A percentile compares a stretch with the other conserved stretches of the same genome.
These are phyloP conservation scores for Starmerella khaoyaiensis DNA, from an alignment of 805 yeast genomes.

Conservation along the genomic window DNA sequence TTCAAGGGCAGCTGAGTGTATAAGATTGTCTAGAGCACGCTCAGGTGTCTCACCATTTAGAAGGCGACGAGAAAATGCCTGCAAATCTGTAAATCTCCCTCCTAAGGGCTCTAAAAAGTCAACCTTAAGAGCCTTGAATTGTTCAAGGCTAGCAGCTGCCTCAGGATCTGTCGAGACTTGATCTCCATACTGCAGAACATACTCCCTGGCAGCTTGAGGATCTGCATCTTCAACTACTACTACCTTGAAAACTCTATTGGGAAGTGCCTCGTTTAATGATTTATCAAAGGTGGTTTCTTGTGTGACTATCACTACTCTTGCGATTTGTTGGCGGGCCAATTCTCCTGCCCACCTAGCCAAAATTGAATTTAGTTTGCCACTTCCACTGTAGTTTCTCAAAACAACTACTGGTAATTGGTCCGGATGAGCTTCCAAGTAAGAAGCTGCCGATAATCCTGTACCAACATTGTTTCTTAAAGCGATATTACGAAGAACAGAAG, in stretches of 20 bases:
- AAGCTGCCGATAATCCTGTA: too few relatives aligned
- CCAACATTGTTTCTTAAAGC: constrained; percentile 28
- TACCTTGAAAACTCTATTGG: constrained; percentile 74
- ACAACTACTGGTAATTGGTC: constrained; percentile 20
- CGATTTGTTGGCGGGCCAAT: constrained; percentile 61
- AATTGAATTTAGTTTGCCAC: constrained; percentile 40
- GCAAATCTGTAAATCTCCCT: constrained; percentile 88
- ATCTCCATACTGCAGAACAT: too few relatives aligned
- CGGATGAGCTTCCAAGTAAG: constrained; percentile 17
- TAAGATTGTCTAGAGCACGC: constrained; percentile 67
- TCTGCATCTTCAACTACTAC: constrained; percentile 74
- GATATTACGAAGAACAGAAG: constrained; percentile 54
- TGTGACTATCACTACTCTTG: constrained; percentile 82
- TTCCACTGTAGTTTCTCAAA: constrained; percentile 16
- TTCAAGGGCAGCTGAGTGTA: constrained; percentile 75
- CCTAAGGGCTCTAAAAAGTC: constrained; percentile 57
- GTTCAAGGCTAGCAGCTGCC: constrained; percentile 2
- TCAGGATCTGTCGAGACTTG: constrained; percentile 19
- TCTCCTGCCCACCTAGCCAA: constrained; percentile 83
- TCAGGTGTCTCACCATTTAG: constrained; percentile 74
- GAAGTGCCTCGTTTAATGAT: constrained; percentile 56
- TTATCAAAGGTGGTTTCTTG: constrained; percentile 64
- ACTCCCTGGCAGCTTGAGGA: constrained; percentile 50
- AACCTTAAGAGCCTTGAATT: constrained; percentile 22
- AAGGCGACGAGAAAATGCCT: constrained; percentile 76